phyloP scores from a whole-genome alignment of 2,329 filamentous ascomycete genomes.

The Mollisiaceae sp. region DNA sequence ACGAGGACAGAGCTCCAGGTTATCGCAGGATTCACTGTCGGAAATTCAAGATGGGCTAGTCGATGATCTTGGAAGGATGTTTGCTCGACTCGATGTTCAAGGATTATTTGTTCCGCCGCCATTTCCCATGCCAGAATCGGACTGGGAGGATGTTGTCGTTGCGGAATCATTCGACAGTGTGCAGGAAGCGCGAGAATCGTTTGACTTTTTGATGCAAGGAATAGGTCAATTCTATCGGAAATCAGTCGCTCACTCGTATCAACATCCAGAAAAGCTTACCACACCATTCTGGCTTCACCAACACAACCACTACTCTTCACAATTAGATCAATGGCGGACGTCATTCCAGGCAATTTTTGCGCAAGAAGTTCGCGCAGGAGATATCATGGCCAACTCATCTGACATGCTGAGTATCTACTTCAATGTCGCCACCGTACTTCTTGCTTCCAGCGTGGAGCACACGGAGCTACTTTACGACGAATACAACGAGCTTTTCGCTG shows the following conservation, averaged over 20 bases:
- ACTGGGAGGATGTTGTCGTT: conserved; percentile 39
- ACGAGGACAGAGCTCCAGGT: conserved; percentile 36
- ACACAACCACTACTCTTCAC: conserved; percentile 39
- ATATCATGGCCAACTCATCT: conserved; percentile 33
- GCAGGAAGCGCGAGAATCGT: conserved; percentile 39
- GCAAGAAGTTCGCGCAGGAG: conserved; percentile 35
- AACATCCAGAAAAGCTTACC: conserved; percentile 36
- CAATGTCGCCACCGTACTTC: conserved; percentile 40
- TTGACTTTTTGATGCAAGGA: conserved; percentile 42
- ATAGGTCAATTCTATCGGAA: conserved; percentile 42
- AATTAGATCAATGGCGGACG: conserved; percentile 39
- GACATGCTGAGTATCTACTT: conserved; percentile 42
- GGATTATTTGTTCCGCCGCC: conserved; percentile 41
- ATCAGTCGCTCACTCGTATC: conserved; percentile 37
- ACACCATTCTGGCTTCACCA: conserved; percentile 37
- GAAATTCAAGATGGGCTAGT: conserved; percentile 42
- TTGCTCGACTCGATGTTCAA: conserved; percentile 41
- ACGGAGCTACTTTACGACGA: conserved; percentile 41
- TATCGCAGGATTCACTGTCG: conserved; percentile 43
- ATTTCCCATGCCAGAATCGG: conserved; percentile 41
- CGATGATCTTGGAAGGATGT: conserved; percentile 42
- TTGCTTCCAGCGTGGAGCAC: conserved; percentile 40
- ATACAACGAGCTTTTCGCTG: conserved; percentile 38
- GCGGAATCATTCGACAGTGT: conserved; percentile 39
- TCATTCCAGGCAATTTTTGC: conserved; percentile 38